Conservation (phyloP, 495 filamentous ascomycete species). For the Pseudotulostoma volvatum region DNA sequence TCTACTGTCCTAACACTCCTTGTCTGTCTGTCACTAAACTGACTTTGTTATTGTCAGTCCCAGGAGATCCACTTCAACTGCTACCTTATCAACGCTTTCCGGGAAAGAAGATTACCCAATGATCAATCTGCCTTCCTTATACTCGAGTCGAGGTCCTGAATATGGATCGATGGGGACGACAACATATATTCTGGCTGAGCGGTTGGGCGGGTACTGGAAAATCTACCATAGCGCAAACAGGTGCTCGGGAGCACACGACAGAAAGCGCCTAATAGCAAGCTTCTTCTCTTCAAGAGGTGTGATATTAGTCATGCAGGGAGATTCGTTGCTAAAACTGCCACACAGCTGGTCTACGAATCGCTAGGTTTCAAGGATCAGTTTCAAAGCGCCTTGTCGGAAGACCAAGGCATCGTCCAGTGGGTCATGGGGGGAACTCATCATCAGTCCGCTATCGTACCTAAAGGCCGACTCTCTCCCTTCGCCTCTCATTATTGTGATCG, state of each 20-base stretch:
- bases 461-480: too few relatives aligned
- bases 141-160: too few relatives aligned
- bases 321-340: slow-evolving; percentile 30
- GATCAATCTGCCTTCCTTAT: too few relatives aligned
- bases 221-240: slow-evolving; percentile 22
- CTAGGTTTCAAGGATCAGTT: slow-evolving; percentile 14
- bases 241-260: slow-evolving; percentile 8
- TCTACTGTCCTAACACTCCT: too few relatives aligned
- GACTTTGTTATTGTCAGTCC: too few relatives aligned
- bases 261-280: slow-evolving; percentile 15
- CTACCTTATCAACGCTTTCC: too few relatives aligned
- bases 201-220: slow-evolving; percentile 31
- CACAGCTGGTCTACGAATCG: slow-evolving; percentile 19
- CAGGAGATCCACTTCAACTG: too few relatives aligned
- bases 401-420: slow-evolving; percentile 21
- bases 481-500: slow-evolving; percentile 8
- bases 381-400: slow-evolving; percentile 17
- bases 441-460: slow-evolving; percentile 18
- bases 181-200: slow-evolving; percentile 31
- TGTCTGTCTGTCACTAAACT: too few relatives aligned
- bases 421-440: slow-evolving; percentile 34
- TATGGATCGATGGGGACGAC: too few relatives aligned
- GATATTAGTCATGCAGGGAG: slow-evolving; percentile 23
- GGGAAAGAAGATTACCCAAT: too few relatives aligned
- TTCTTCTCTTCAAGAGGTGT: slow-evolving; percentile 38